These are phyloP conservation scores for Saturnispora saitoi DNA, from an alignment of 805 yeast species.

Conservation along the genomic window DNA sequence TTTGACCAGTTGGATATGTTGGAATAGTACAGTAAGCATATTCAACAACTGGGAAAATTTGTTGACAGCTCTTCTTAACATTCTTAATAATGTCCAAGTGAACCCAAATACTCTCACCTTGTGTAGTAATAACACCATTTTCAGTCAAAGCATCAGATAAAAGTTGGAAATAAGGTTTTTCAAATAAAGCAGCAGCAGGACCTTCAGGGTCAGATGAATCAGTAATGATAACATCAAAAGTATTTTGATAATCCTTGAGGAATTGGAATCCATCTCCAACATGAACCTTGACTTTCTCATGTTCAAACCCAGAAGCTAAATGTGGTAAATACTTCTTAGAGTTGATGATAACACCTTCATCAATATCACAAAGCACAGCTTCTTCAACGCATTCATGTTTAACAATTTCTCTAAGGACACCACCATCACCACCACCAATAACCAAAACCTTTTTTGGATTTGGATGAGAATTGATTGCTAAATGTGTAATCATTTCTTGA, in stretches of 20 bases:
- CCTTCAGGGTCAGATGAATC: constrained; percentile 99
- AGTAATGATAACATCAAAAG: constrained; percentile 91
- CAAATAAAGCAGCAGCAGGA: constrained; percentile 91
- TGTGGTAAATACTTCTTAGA: constrained; percentile 83
- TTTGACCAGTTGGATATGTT: constrained; percentile 94
- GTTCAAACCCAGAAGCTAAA: constrained; percentile 73
- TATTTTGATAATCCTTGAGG: constrained; percentile 70
- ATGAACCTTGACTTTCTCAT: constrained; percentile 84
- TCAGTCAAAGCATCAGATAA: constrained; percentile 82
- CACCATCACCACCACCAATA: constrained; percentile 96
- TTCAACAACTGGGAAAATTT: constrained; percentile 85
- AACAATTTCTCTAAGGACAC: constrained; percentile 80
- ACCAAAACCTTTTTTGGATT: constrained; percentile 78
- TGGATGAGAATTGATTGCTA: constrained; percentile 88
- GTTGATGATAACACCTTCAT: constrained; percentile 82
- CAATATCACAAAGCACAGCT: constrained; percentile 83
- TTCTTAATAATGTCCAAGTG: constrained; percentile 78
- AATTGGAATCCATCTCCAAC: constrained; percentile 98
- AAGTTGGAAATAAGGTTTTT: constrained; percentile 82
- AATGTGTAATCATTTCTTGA: constrained; percentile 97
- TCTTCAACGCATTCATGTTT: constrained; percentile 52
- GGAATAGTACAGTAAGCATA: constrained; percentile 91
- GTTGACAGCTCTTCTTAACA: constrained; percentile 71
- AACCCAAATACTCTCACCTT: constrained; percentile 93
- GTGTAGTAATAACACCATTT: constrained; percentile 86